Evolutionary conservation across 2,329 filamentous ascomycete genomes (phyloP), one percentile per base, ranked within the genome.

Genomic region (Endocalyx cinctus): DNA sequence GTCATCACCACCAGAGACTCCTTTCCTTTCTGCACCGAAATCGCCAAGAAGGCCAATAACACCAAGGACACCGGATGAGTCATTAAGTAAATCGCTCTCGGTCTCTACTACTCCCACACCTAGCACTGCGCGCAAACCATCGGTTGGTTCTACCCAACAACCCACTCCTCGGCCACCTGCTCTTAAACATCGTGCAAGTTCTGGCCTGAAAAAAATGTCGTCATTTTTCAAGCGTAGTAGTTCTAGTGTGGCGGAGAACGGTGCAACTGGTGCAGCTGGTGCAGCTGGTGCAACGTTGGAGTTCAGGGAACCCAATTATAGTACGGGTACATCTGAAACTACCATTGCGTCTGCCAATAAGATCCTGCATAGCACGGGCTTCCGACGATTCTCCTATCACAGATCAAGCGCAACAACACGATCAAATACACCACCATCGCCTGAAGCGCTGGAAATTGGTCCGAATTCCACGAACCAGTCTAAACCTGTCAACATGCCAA

Each of bases 401-500:
- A 42, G 46, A 16, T 57, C 57, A 3, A 32, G 46, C 13, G 33
- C 37, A 14, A 52, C 52, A 5, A 57, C 51, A 12, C 49, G 55
- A 31, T 55, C 54, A 16, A 56, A 54, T 33, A 46, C 53, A 10
- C 54, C 57, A 10, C 55, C 58, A 5, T 63, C 60, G 13, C 60
- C 59, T 19, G 48, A 39, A 18, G 58, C 55, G 18, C 42, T 43
- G 18, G 54, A 50, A 34, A 44, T 46, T 37, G 37, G 52, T 32
- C 34, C 47, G 28, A 37, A 27, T 22, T 29, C 41, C 10, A 47
- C 46, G 14, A 36, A 45, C 33, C 46, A 38, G 26, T 44, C 50
- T 4, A 50, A 54, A 51, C 23, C 46, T 27, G 32, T 46, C 4
- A 38, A 30, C 11, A 48, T 70, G 19, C 67, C 72, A 8, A 59